Evolutionary conservation across 306 rosid species (phyloP), one percentile per base, ranked within the genome.

Genomic region (Chamaecrista fasciculata): DNA sequence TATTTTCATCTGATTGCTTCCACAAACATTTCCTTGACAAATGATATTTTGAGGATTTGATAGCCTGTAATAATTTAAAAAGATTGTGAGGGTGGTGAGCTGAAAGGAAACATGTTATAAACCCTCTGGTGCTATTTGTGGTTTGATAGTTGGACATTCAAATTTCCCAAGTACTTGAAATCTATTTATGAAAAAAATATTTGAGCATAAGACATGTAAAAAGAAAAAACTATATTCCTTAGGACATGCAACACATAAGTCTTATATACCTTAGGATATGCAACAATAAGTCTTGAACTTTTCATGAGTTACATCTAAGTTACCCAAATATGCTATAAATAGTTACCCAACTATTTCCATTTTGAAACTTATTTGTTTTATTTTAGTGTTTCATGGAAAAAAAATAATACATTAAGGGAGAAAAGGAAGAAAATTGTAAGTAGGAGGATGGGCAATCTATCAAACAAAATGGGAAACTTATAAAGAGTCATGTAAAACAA

Each of bases 11-110:
- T 8, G 28, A 69, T 29, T 72, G 59, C 40, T 24, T 42, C 48
- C 18, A n/a, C 50, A 66, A 29, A 43, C 26, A 73, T 46, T 53
- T 61, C 37, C 50, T 31, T 20, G 26, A 44, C 43, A 11, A 71
- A 25, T 21, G 31, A 36, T 26, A 39, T 53, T 9, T 61, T 20
- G 15, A 56, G n/a, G 55, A 23, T 8, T 34, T 52, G 63, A 26
- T 70, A 42, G 40, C 47, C 68, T 37, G 61, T 33, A 58, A 16
- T 59, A 51, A 19, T 16, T 60, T n/a, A n/a, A 37, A 66, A 37
- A n/a, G 36, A 19, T 31, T 31, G 47, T 16, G 51, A 40, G 62
- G 39, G 67, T 67, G 61, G 36, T 39, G 33, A 21, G 14, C 47
- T 21, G 66, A 73, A 25, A 74, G 29, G 43, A 11, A 44, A 31